A percentile compares a stretch with the other conserved stretches of the same genome.
phyloP scores from a whole-genome alignment of 2,329 filamentous ascomycete species.

The Esteya vermicola region DNA sequence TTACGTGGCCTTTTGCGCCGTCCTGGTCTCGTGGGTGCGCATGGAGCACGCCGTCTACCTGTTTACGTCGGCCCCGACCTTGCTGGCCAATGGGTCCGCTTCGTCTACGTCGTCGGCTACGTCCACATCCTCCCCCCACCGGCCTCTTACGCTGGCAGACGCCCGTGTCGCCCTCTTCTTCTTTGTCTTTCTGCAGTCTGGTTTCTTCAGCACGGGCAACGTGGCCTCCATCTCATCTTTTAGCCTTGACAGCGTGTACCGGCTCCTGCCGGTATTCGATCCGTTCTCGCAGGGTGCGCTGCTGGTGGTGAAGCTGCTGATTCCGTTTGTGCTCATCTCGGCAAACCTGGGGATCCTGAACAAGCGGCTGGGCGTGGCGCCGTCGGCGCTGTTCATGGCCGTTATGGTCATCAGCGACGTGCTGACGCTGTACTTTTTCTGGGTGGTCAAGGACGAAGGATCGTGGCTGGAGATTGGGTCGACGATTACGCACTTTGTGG shows the following conservation, averaged over 20 bases:
- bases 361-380: conserved; percentile 66
- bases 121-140: conserved; percentile 21
- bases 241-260: conserved; percentile 76
- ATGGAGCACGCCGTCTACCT: conserved; percentile 66
- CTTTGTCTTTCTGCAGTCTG: conserved; percentile 85
- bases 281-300: conserved; percentile 84
- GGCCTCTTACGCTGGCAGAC: conserved; percentile 67
- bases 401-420: conserved; percentile 87
- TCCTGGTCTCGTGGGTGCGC: conserved; percentile 78
- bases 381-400: conserved; percentile 82
- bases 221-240: conserved; percentile 89
- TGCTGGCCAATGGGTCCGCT: conserved; percentile 1
- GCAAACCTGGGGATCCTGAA: conserved; percentile 93
- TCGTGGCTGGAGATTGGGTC: conserved; percentile 97
- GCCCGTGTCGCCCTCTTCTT: conserved; percentile 86
- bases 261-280: conserved; percentile 83
- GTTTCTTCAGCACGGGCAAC: conserved; percentile 95
- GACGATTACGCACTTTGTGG: conserved; percentile 89
- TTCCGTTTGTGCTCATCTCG: conserved; percentile 84
- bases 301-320: conserved; percentile 76
- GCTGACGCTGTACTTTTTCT: conserved; percentile 92
- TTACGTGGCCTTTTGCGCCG: conserved; percentile 77
- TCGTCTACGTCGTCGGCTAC: too few species aligned
- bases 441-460: conserved; percentile 90
- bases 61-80: conserved; percentile 14